Conservation (phyloP, 805 yeast species). For the Debaryomyces tyrocola region DNA sequence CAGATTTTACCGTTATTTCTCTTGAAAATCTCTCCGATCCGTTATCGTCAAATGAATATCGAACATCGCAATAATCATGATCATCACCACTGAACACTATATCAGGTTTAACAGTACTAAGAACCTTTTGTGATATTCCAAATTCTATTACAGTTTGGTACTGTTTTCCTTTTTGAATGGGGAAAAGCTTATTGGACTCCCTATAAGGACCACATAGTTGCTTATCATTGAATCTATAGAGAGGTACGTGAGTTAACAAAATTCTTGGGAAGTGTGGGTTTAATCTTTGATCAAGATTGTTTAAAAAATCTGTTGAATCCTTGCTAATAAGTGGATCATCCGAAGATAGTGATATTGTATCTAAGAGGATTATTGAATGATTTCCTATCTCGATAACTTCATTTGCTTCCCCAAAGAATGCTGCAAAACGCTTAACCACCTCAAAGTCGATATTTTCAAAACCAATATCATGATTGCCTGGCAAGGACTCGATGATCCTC, state of each 20-base stretch:
- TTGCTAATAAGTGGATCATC: constrained; percentile 37
- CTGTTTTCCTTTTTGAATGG: constrained; percentile 73
- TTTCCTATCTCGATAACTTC: constrained; percentile 57
- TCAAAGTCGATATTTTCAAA: constrained; percentile 69
- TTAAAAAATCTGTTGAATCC: constrained; percentile 58
- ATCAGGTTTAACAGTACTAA: constrained; percentile 61
- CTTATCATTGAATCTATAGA: constrained; percentile 62
- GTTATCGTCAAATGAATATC: constrained; percentile 42
- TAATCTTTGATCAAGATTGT: constrained; percentile 22
- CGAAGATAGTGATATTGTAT: constrained; percentile 80
- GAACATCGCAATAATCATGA: constrained; percentile 88
- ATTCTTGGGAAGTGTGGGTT: constrained; percentile 54
- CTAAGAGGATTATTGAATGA: constrained; percentile 73
- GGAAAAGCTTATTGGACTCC: constrained; percentile 66
- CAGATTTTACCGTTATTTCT: constrained; percentile 86
- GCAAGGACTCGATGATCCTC: constrained; percentile 42
- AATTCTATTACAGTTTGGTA: constrained; percentile 86
- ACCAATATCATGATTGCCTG: constrained; percentile 98
- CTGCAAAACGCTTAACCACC: constrained; percentile 61
- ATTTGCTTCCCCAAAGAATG: constrained; percentile 73
- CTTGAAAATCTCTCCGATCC: constrained; percentile 38
- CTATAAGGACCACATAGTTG: constrained; percentile 76
- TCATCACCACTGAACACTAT: constrained; percentile 90
- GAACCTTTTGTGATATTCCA: constrained; percentile 56
- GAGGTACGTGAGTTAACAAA: constrained; percentile 83